Percentiles rank a stretch among this genome's conserved stretches.
Conservation (phyloP, 345 rosid species). For the Gossypium thurberi region DNA sequence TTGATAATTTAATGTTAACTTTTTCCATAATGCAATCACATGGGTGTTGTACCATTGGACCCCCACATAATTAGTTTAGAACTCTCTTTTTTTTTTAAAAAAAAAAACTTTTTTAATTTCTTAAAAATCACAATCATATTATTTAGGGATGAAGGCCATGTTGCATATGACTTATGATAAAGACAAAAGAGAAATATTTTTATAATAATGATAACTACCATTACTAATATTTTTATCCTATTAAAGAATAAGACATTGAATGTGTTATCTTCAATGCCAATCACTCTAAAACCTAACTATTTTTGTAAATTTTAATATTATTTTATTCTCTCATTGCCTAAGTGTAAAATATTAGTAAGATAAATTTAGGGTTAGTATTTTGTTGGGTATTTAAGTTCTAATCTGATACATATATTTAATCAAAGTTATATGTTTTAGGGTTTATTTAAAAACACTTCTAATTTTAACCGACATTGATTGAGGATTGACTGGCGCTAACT, state of each 20-base stretch:
- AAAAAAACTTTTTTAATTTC: too few relatives aligned
- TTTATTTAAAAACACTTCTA: too few relatives aligned
- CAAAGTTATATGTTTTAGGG: too few relatives aligned
- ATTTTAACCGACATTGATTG: too few relatives aligned
- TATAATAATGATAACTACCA: background rate
- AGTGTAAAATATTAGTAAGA: too few relatives aligned
- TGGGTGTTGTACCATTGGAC: background rate
- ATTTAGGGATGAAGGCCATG: constrained; percentile 19
- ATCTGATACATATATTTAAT: too few relatives aligned
- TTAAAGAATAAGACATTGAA: too few relatives aligned
- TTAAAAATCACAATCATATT: constrained; percentile 13
- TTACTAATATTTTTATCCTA: background rate
- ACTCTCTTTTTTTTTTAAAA: background rate
- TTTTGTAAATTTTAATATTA: background rate
- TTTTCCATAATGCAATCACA: background rate
- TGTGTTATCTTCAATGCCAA: too few relatives aligned
- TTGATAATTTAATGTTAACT: too few relatives aligned
- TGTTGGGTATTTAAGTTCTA: too few relatives aligned
- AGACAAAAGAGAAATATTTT: background rate
- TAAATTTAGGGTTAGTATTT: too few relatives aligned
- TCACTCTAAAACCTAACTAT: background rate
- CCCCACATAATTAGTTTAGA: background rate
- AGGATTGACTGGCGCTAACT: fast-evolving
- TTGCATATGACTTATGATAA: constrained; percentile 10
- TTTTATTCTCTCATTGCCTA: too few relatives aligned